Conservation (phyloP, 495 filamentous ascomycete genomes). For the Trichocladium antarcticum region DNA sequence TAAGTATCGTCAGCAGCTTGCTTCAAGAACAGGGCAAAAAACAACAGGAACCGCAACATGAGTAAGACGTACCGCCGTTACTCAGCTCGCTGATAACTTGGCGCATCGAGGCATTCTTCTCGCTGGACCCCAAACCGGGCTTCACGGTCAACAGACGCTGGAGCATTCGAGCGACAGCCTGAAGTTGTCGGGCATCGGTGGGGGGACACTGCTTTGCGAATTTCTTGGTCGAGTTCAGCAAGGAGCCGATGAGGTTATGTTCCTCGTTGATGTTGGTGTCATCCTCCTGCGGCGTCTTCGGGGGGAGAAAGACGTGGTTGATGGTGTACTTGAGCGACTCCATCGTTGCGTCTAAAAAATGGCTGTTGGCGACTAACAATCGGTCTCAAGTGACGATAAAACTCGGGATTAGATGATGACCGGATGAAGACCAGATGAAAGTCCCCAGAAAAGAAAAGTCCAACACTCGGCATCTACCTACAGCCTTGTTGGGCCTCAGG, state of each 20-base stretch:
- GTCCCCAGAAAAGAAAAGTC: no score
- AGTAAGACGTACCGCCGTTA: conserved; percentile 16
- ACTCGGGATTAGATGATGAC: no score
- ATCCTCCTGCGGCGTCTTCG: conserved; percentile 41
- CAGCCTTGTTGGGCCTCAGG: no score
- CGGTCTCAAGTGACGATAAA: no score
- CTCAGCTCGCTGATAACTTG: conserved; percentile 3
- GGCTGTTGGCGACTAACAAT: no score
- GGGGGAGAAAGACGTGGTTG: conserved; percentile 52
- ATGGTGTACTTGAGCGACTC: conserved; percentile 32
- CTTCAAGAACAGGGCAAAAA: no score
- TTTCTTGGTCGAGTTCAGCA: conserved; percentile 13
- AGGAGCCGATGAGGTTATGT: conserved; percentile 8
- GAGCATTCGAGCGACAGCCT: conserved; percentile 3
- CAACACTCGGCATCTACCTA: no score
- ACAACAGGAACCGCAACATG: no score
- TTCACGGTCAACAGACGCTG: neutral
- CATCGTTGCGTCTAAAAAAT: no score
- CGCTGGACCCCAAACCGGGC: neutral
- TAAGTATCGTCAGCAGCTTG: neutral
- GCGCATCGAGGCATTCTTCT: neutral
- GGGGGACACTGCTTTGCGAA: neutral
- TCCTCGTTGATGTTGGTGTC: conserved; percentile 21
- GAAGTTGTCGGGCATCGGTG: neutral
- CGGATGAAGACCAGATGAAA: no score